These are phyloP conservation scores for Diplodia sapinea DNA, from an alignment of 2,329 filamentous ascomycete species.

Conservation along the genomic window DNA sequence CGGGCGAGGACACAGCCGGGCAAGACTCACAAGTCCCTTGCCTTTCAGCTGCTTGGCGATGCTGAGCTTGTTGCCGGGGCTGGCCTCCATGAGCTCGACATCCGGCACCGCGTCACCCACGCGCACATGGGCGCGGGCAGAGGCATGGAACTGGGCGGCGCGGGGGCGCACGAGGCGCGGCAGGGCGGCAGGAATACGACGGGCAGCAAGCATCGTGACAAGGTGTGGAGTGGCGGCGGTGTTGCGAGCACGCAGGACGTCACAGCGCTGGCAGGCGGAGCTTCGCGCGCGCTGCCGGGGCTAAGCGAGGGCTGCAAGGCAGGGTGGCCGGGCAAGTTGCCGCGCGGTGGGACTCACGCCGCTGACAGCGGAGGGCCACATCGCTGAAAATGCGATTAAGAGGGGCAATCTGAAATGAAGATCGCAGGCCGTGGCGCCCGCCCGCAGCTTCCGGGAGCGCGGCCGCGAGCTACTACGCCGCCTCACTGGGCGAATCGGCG, in stretches of 20 bases:
- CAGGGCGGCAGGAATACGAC: conserved; percentile 28
- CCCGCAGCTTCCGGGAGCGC: conserved; percentile 17
- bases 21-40: conserved; percentile 58
- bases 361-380: conserved; percentile 12
- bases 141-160: conserved; percentile 64
- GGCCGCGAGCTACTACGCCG: conserved; percentile 18
- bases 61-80: conserved; percentile 91
- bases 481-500: conserved; percentile 21
- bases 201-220: conserved; percentile 31
- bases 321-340: background rate
- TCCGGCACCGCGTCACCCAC: conserved; percentile 80
- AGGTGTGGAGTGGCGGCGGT: conserved; percentile 9
- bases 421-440: conserved; percentile 21
- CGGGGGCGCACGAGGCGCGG: conserved; percentile 15
- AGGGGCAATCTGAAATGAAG: conserved; percentile 14
- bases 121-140: conserved; percentile 68
- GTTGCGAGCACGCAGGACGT: background rate
- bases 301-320: conserved; percentile 9
- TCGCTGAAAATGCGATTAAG: conserved; percentile 8
- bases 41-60: conserved; percentile 77
- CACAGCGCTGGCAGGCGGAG: conserved; percentile 1
- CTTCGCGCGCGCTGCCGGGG: background rate
- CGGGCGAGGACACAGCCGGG: background rate
- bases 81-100: conserved; percentile 78
- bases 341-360: conserved; percentile 18